These are phyloP conservation scores for Rhizophora mangle DNA, from an alignment of 345 rosid species.

Conservation along the genomic window DNA sequence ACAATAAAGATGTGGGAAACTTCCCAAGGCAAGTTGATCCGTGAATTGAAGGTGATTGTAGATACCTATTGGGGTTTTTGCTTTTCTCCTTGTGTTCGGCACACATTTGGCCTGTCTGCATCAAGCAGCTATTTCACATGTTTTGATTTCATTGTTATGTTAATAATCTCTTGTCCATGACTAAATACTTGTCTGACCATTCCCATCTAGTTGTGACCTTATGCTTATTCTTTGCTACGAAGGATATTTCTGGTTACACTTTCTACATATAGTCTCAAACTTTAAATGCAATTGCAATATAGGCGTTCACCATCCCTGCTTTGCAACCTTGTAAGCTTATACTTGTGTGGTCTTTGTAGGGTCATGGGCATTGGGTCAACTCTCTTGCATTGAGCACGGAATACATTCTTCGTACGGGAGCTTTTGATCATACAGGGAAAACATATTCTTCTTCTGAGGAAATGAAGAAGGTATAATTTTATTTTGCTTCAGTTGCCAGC, in stretches of 20 bases:
- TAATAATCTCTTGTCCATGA: background rate
- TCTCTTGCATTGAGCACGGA: slow-evolving; percentile 96
- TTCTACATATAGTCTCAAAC: background rate
- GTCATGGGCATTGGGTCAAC: slow-evolving; percentile 98
- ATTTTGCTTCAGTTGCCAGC: background rate
- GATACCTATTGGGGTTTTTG: slow-evolving; percentile 4
- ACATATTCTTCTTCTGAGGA: slow-evolving; percentile 70
- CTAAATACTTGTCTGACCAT: background rate
- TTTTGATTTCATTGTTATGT: background rate
- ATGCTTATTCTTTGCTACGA: too few relatives aligned
- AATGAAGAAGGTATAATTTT: slow-evolving; percentile 60
- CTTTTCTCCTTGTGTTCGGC: background rate
- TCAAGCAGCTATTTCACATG: background rate
- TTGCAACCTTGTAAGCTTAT: slow-evolving; percentile 1
- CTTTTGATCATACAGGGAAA: slow-evolving; percentile 90
- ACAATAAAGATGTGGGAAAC: slow-evolving; percentile 98
- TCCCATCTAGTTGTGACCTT: too few relatives aligned
- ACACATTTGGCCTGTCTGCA: background rate
- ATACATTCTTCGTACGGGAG: slow-evolving; percentile 91
- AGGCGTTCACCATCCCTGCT: background rate
- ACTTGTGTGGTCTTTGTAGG: slow-evolving; percentile 37
- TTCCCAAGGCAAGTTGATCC: slow-evolving; percentile 87
- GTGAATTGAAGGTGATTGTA: slow-evolving; percentile 77
- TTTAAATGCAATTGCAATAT: background rate
- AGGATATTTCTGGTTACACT: too few relatives aligned